Evolutionary conservation across 139 green algal species (phyloP), one percentile per base, ranked within the genome.

Genomic region (Chlamydomonas sp.): DNA sequence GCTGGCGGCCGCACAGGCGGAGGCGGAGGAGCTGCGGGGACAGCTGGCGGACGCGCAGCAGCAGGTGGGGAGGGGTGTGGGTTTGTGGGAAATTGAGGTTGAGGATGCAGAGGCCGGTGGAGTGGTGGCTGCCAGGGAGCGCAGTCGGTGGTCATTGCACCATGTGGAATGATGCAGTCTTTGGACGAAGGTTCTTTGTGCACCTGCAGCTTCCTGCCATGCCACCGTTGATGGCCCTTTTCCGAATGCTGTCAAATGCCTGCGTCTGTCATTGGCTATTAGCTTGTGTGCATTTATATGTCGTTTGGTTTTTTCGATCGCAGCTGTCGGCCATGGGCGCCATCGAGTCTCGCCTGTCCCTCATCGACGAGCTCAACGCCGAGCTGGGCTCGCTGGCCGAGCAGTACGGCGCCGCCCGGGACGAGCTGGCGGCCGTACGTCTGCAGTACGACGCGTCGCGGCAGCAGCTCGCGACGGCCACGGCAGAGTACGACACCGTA

Each of bases 281-380:
- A 74, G 78, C 61, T 4, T 64, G 3, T 80, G 59, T 63, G 59
- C 3, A 18, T 66, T 14, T 80, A 10, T 80, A 14, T 80, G 18
- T 18, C n/a, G 6, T 59, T 78, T 20, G 6, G 73, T 60, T 3
- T 61, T 15, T 15, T 12, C 77, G 31, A 1, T 9, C 20, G 5
- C 71, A 86, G 71, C 63, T 86, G 69, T 6, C 81, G 1, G 18
- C 49, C 2, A 17, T 86, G 67, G 31, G 59, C 1, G 59, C 59
- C 68, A 60, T 86, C 8, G 63, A 79, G 60, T 78, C 69, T 7
- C 69, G 83, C 5, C 63, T 87, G 83, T 72, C 62, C 14, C 83
- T 87, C n/a, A 80, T 87, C 10, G 83, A 87, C 49, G 83, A 87
- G 10, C 83, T 87, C 6, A 81, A 64, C 72, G 62, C 72, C 10